These are phyloP conservation scores for Leccinum longicurvipes DNA, from an alignment of 768 basidiomycete genomes.

Conservation along the genomic window DNA sequence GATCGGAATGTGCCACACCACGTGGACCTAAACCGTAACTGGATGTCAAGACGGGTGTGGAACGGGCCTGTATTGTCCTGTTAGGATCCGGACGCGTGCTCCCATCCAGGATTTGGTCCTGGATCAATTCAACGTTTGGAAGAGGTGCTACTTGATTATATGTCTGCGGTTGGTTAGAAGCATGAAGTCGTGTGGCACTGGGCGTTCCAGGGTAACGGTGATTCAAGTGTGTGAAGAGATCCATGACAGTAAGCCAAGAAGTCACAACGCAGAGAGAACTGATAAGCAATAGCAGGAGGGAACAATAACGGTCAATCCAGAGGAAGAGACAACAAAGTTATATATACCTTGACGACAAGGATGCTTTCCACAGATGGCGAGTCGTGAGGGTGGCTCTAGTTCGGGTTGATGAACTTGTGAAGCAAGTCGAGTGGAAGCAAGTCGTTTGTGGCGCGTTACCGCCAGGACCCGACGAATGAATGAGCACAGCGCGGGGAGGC, in stretches of 20 bases:
- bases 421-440: background rate
- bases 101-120: background rate
- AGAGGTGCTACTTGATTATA: background rate
- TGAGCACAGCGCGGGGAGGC: conserved; percentile 3
- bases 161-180: conserved; percentile 1
- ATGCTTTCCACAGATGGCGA: background rate
- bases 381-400: background rate
- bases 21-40: background rate
- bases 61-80: background rate
- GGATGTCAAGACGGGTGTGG: background rate
- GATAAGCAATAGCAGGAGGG: background rate
- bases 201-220: conserved; percentile 10
- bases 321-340: background rate
- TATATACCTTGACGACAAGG: conserved; percentile 16
- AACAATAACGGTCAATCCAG: conserved; percentile 1
- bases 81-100: background rate
- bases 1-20: background rate
- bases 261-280: background rate
- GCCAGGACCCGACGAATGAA: conserved; percentile 5
- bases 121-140: background rate
- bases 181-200: background rate
- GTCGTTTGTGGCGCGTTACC: conserved; percentile 6
- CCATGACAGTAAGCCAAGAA: conserved; percentile 9
- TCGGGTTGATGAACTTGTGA: background rate
- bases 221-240: conserved; percentile 14